Conservation (phyloP, 345 rosid species). For the Streptanthus diversifolius region DNA sequence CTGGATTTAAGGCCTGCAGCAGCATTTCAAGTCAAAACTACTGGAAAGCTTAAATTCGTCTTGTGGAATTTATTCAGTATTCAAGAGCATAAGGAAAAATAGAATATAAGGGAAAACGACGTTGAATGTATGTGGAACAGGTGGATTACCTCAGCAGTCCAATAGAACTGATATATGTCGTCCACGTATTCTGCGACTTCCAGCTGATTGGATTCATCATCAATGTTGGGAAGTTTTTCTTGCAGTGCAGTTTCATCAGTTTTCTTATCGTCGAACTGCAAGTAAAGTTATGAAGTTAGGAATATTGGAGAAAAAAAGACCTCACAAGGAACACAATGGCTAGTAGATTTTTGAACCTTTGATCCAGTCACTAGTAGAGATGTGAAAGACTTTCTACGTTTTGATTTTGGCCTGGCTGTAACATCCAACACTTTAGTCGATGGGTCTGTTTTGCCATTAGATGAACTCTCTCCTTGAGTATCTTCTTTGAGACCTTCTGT, state of each 20-base stretch:
- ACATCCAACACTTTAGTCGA: conserved; percentile 31
- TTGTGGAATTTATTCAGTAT: background rate
- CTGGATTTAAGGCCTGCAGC: conserved; percentile 58
- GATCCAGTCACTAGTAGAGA: conserved; percentile 68
- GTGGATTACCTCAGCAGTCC: conserved; percentile 73
- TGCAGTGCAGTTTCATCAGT: conserved; percentile 40
- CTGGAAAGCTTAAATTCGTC: conserved; percentile 7
- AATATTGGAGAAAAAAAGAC: background rate
- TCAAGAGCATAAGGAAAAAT: background rate
- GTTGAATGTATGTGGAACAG: background rate
- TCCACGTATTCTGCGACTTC: conserved; percentile 98
- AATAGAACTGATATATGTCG: conserved; percentile 84
- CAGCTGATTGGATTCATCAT: conserved; percentile 68
- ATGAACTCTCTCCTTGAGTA: conserved; percentile 30
- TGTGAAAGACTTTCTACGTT: conserved; percentile 87
- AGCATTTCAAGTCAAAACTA: conserved; percentile 18
- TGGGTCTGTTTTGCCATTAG: conserved; percentile 29
- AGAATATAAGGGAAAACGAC: background rate
- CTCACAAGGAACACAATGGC: background rate
- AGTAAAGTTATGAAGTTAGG: conserved; percentile 27
- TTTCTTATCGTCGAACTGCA: conserved; percentile 53
- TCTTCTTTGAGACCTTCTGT: conserved; percentile 39
- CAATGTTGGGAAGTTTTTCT: conserved; percentile 63
- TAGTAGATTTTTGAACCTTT: conserved; percentile 46
- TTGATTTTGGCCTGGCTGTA: conserved; percentile 48